Evolutionary conservation across 345 rosid species (phyloP).

Genomic region (Kernera saxatilis): DNA sequence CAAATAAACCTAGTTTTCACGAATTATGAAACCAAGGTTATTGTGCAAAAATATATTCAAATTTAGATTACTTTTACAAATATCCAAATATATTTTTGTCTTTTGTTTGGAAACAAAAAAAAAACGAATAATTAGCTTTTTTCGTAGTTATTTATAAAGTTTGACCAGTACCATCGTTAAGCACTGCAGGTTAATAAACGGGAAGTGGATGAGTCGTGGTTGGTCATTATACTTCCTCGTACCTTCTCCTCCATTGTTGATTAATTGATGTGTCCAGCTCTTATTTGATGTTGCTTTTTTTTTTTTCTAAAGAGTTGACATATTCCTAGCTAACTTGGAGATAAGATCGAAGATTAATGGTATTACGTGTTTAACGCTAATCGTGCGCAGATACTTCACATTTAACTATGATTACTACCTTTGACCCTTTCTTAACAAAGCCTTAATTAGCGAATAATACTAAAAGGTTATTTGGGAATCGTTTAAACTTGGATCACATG

Average conservation of each 20-base stretch:
- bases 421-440: neutral
- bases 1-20: no score
- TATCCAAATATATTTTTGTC: neutral
- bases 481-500: no score
- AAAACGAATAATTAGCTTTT: neutral
- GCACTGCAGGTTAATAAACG: neutral
- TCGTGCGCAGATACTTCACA: neutral
- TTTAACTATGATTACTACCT: neutral
- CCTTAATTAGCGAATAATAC: neutral
- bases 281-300: neutral
- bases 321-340: neutral
- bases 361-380: neutral
- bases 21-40: no score
- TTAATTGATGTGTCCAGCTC: neutral
- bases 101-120: neutral
- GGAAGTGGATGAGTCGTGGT: conserved; percentile 7
- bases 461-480: no score
- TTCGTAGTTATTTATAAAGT: no score
- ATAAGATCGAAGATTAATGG: neutral
- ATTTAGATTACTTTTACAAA: no score
- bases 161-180: neutral
- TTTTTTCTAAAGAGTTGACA: neutral
- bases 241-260: neutral
- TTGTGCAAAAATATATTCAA: no score
- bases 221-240: neutral